Evolutionary conservation across 192 early-diverging fungal genomes (phyloP), one percentile per base, ranked within the genome.

Genomic region (Linnemannia zychae): DNA sequence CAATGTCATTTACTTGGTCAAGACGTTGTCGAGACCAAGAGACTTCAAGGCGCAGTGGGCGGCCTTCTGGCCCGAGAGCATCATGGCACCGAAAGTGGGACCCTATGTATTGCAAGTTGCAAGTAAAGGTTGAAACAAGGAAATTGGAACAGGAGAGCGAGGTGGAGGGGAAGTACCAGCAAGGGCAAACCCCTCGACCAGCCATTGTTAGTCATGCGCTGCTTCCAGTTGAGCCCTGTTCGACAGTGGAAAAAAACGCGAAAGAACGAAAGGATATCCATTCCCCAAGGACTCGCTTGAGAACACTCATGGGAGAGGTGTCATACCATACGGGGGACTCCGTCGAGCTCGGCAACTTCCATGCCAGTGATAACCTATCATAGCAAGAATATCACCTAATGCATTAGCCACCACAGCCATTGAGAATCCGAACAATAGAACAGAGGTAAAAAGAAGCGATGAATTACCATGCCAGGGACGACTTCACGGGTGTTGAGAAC

Each of bases 321-420:
- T 50, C 79, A 90, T 87, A 90, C 94, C 94, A 95, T 95, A 50
- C 94, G 92, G 67, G 91, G 88, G 75, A 88, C 87, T 36, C 94
- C 94, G 84, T 91, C 92, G 52, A 93, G 80, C 85, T 95, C 94
- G 67, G 93, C 88, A 52, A 95, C 88, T 86, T 95, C 94, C 94
- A 95, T 95, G 67, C 94, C 94, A 65, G 79, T 72, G 60, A 81
- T 75, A 53, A 86, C 79, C 70, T 88, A 79, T 13, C 53, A 31
- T 3, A 67, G 36, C 49, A 74, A 11, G 16, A 36, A 48, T 18
- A 67, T 15, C 28, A 9, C 24, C 49, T 67, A 18, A 63, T 22
- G 22, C 22, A 70, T 9, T n/a, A 37, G 16, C 4, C 57, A 5
- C 38, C 16, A 33, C 22, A 49, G 12, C 18, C 5, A 34, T 31